Evolutionary conservation across 208 protist species (phyloP).

Genomic region (Chromosphaera perkinsii): DNA sequence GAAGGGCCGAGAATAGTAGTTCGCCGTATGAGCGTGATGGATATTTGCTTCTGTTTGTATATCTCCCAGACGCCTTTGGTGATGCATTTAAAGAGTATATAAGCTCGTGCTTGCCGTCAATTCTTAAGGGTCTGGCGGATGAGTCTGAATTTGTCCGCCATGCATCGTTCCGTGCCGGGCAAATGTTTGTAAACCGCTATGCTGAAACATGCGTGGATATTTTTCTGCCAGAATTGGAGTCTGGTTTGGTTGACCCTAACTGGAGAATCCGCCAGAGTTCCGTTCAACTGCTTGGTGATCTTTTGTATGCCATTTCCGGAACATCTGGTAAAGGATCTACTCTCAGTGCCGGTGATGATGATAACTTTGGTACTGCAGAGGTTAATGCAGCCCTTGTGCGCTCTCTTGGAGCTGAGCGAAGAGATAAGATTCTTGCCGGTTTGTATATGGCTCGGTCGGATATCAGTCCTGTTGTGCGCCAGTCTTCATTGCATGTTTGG

Average conservation of each 20-base stretch:
- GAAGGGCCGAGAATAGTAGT: not conserved
- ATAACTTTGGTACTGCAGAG: slow-evolving; percentile 22
- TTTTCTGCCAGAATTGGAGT: slow-evolving; percentile 54
- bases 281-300: slow-evolving; percentile 61
- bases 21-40: slow-evolving; percentile 58
- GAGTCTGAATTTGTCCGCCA: slow-evolving; percentile 61
- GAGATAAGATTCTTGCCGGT: slow-evolving; percentile 55
- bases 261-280: slow-evolving; percentile 65
- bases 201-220: slow-evolving; percentile 41
- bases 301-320: slow-evolving; percentile 55
- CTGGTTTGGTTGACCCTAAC: slow-evolving; percentile 62
- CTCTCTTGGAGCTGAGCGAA: slow-evolving; percentile 48
- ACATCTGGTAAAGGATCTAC: slow-evolving; percentile 27
- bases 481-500: slow-evolving; percentile 65
- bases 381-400: slow-evolving; percentile 21
- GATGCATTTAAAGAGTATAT: slow-evolving; percentile 45
- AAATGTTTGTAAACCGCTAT: slow-evolving; percentile 64
- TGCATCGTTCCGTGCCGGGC: slow-evolving; percentile 61
- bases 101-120: slow-evolving; percentile 41
- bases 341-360: slow-evolving; percentile 13
- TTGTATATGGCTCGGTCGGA: slow-evolving; percentile 69
- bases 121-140: slow-evolving; percentile 57
- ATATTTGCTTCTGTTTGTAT: slow-evolving; percentile 56
- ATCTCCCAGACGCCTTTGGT: slow-evolving; percentile 59
- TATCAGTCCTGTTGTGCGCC: slow-evolving; percentile 47